A percentile compares a stretch with the other conserved stretches of the same genome.
phyloP scores from a whole-genome alignment of 176 grass and related monocot species.

The Phyllostachys edulis region DNA sequence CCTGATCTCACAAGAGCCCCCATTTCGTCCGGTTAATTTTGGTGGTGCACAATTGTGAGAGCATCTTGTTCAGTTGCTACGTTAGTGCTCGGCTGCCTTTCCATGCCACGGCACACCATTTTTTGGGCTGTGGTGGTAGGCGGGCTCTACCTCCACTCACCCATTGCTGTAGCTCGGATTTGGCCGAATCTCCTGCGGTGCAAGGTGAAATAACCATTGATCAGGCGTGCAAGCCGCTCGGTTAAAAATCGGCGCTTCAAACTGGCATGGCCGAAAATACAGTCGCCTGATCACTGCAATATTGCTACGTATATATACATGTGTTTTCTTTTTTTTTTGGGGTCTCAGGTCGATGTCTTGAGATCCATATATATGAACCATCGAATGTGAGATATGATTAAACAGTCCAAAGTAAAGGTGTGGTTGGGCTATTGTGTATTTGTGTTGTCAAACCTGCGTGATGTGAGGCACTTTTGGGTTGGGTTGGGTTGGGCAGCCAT shows the following conservation, averaged over 20 bases:
- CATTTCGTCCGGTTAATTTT: not conserved
- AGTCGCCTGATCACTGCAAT: too few relatives aligned
- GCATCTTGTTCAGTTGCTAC: not conserved
- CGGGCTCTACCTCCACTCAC: not conserved
- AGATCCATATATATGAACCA: not conserved
- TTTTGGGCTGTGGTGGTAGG: not conserved
- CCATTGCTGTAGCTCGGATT: not conserved
- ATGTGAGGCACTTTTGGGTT: not conserved
- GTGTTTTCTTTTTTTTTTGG: too few relatives aligned
- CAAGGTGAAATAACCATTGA: too few relatives aligned
- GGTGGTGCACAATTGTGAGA: not conserved
- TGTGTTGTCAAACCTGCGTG: conserved; percentile 16
- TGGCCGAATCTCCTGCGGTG: not conserved
- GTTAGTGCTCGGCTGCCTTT: not conserved
- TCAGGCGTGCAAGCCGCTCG: too few relatives aligned
- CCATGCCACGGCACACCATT: not conserved
- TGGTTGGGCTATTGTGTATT: not conserved
- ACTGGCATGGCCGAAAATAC: not conserved
- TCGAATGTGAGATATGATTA: not conserved
- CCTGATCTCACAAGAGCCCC: not conserved
- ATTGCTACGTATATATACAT: not conserved
- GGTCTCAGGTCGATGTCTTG: too few relatives aligned
- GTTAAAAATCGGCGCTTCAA: not conserved
- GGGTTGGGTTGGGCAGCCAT: not conserved
- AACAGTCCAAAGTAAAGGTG: not conserved